Evolutionary conservation across 768 basidiomycete species (phyloP), one percentile per base, ranked within the genome.

Genomic region (Mycena floridula): DNA sequence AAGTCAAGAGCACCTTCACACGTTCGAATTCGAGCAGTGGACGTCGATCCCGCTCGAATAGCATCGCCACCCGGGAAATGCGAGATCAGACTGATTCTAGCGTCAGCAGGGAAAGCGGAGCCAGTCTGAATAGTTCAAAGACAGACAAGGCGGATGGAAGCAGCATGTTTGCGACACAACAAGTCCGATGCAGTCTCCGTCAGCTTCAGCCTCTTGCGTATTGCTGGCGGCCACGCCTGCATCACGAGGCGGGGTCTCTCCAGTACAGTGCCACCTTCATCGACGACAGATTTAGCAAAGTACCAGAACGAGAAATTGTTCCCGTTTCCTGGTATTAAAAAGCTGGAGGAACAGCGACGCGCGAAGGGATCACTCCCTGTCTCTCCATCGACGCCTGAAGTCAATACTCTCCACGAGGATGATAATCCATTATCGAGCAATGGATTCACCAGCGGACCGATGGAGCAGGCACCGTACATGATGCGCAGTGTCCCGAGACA

Each of bases 261-360:
- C 88, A n/a, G 77, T 92, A 27, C n/a, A n/a, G n/a, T n/a, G n/a
- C 90, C 90, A 30, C 76, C 81, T 15, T 76, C 81, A 9, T 82
- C 85, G 22, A 72, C 79, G 12, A 76, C 76, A 24, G 89, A 90
- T 63, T 63, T 82, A 59, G 70, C 72, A 23, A 88, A 74, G 63
- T 94, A 86, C 63, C 79, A 80, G 50, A 77, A 81, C 52, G 68
- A 77, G 23, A 97, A 97, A 59, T 70, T 96, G 26, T 87, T 85
- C 63, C 90, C 93, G 1, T 93, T 95, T 74, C 90, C 89, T 21
- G 90, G 89, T 53, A 61, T 72, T 36, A 56, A 66, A 12, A 59
- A 65, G 37, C 51, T 32, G 28, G 35, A 40, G 46, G 13, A 42
- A 47, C n/a, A n/a, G n/a, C n/a, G n/a, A n/a, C 30, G 41, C 20